A percentile compares a stretch with the other conserved stretches of the same genome.
These are phyloP conservation scores for Debaryomyces udenii DNA, from an alignment of 1,139 yeast species.

Conservation along the genomic window DNA sequence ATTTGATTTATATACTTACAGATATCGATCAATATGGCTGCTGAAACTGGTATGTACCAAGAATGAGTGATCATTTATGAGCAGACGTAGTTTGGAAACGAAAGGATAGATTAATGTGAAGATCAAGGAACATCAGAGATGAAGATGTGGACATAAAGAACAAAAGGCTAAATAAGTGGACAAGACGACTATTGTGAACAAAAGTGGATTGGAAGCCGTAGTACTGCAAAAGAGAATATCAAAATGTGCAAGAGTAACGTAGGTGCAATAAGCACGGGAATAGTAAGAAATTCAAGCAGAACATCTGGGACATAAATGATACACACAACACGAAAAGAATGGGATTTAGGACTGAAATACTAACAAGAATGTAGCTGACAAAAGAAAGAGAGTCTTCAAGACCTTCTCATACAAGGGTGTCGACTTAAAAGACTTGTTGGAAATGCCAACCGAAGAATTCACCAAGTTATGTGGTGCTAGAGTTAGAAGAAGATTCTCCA, in stretches of 20 bases:
- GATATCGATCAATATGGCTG: conserved; percentile 37
- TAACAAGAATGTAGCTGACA: conserved; percentile 52
- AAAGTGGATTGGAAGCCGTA: no score
- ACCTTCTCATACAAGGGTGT: conserved; percentile 99
- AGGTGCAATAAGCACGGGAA: no score
- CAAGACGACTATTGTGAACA: no score
- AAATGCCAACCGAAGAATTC: conserved; percentile 95
- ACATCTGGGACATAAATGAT: no score
- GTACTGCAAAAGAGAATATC: no score
- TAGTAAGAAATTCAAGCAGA: no score
- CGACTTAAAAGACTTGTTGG: conserved; percentile 92
- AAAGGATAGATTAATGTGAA: neutral
- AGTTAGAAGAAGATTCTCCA: conserved; percentile 99
- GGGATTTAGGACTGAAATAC: no score
- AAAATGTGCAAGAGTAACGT: no score
- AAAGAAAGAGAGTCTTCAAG: conserved; percentile 93
- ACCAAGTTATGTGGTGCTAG: conserved; percentile 96
- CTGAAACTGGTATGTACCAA: conserved; percentile 47
- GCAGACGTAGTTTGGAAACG: neutral
- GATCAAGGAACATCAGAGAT: neutral
- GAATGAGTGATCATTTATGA: conserved; percentile 1
- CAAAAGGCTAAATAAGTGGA: no score
- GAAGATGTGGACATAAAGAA: neutral
- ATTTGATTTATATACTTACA: conserved; percentile 8
- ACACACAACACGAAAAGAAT: no score